These are phyloP conservation scores for Eimeria falciformis DNA, from an alignment of 169 alveolate species.

Conservation along the genomic window DNA sequence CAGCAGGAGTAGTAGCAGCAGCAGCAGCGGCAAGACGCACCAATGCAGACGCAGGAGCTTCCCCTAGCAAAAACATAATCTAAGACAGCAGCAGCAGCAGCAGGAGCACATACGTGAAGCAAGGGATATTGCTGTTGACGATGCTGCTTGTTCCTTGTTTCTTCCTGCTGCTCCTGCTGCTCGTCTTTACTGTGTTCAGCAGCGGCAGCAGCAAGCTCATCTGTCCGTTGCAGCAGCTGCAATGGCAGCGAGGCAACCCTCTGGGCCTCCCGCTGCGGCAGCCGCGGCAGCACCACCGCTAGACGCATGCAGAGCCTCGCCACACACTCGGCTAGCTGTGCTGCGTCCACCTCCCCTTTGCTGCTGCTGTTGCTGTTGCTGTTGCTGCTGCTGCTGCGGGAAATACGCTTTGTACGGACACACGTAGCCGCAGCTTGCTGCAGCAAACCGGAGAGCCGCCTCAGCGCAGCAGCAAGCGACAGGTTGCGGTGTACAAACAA, in stretches of 20 bases:
- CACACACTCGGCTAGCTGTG: not conserved
- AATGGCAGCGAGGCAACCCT: conserved; percentile 17
- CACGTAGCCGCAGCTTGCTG: conserved; percentile 22
- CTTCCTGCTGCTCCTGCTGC: not conserved
- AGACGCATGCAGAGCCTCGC: not conserved
- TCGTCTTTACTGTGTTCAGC: not conserved
- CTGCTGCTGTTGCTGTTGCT: not conserved
- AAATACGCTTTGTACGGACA: not conserved
- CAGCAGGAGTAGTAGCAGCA: not conserved
- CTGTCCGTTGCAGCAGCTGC: conserved; percentile 26
- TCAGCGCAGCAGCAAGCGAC: conserved; percentile 27
- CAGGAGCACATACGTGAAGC: conserved; percentile 18
- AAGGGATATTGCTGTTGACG: not conserved
- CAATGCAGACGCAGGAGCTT: not conserved
- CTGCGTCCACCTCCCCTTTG: not conserved
- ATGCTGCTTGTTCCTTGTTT: not conserved
- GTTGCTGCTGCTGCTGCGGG: not conserved
- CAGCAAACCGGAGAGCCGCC: conserved; percentile 36
- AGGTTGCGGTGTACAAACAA: conserved; percentile 26
- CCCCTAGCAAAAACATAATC: too few relatives aligned
- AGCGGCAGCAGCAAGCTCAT: not conserved
- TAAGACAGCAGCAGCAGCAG: too few relatives aligned
- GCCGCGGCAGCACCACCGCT: not conserved
- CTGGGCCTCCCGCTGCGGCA: conserved; percentile 29
- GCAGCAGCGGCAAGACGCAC: not conserved